Conservation (phyloP, 1,284 basidiomycete genomes). For the Mycena citricolor region DNA sequence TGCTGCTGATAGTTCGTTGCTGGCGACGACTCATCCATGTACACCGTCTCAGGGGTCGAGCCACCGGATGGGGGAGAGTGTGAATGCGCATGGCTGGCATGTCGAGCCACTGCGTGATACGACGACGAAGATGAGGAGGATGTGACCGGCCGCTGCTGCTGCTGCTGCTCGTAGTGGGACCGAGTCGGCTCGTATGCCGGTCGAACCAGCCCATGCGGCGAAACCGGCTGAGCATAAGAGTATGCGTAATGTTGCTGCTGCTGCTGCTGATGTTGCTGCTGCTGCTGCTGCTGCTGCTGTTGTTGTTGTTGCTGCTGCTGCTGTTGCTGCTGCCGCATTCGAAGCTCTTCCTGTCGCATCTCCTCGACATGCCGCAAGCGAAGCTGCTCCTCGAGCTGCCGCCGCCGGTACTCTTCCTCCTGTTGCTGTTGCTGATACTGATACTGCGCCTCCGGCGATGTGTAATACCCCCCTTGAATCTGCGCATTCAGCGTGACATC, state of each 20-base stretch:
- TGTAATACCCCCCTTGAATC: conserved; percentile 48
- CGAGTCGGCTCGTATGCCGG: conserved; percentile 15
- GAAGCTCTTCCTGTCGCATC: conserved; percentile 29
- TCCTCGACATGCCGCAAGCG: conserved; percentile 24
- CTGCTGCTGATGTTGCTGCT: conserved; percentile 25
- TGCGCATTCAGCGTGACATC: conserved; percentile 57
- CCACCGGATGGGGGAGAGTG: conserved; percentile 21
- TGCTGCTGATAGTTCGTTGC: conserved; percentile 17
- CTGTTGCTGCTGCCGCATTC: conserved; percentile 20
- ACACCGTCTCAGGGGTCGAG: conserved; percentile 16
- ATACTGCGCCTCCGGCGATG: conserved; percentile 30
- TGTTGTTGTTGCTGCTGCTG: conserved; percentile 20
- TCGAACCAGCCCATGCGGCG: conserved; percentile 17
- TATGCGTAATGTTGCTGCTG: conserved; percentile 19
- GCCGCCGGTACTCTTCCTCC: conserved; percentile 23
- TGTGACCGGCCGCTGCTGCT: conserved; percentile 23
- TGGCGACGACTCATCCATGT: conserved; percentile 16
- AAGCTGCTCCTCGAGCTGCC: conserved; percentile 29
- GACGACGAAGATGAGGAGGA: too few relatives aligned
- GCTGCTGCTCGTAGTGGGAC: conserved; percentile 14
- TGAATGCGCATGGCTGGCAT: conserved; percentile 2
- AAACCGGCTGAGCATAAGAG: conserved; percentile 6
- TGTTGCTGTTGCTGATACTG: conserved; percentile 23
- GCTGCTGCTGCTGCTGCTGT: conserved; percentile 26
- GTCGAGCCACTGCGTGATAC: neutral